Base-by-base conservation (phyloP, 1,284 basidiomycete species). In the Trichosporon ovoides region DNA sequence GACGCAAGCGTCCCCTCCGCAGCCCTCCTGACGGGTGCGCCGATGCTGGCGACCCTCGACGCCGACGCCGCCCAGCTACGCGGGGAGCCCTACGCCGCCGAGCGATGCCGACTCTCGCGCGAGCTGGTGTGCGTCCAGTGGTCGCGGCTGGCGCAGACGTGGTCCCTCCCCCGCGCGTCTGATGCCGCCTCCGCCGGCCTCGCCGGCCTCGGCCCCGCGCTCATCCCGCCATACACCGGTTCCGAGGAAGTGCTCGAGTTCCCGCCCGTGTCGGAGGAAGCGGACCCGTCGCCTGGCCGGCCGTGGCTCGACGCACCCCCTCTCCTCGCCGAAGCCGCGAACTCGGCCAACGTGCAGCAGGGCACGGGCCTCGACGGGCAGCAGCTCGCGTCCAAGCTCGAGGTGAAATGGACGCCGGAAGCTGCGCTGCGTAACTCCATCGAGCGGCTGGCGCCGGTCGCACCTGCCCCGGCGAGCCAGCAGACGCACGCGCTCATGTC, bases 31-130 rank as follows among this genome's bases (percentile, higher is more conserved):
- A 85, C 87, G 0, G 86, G 89, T 31, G 79, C 91, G 34, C 93
- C 94, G 1, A 93, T 95, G 87, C 77, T 98, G 37, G 72, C 91
- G 33, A 85, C 88, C 0, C 76, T 97, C 38, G 86, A 91, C 65
- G 75, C 71, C 7, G 83, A 84, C 36, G 81, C 83, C 2, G 73
- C 74, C 7, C 65, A 76, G 68, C 58, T 82, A n/a, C n/a, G n/a
- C 37, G 68, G 56, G 13, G 67, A 66, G 5, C 65, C 68, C 2
- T 77, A 68, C 66, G 71, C 73, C 1, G 34, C 69, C 16, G 74
- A 78, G 61, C 61, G 87, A 52, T 78, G 83, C 28, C 77, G 80
- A 33, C 83, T 82, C 1, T 81, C 90, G 48, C 83, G 83, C 60
- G 85, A 87, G 70, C 76, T 91, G 16, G 70, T 89, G 2, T 81